Evolutionary conservation across 495 filamentous ascomycete species (phyloP), one percentile per base, ranked within the genome.

Genomic region (Penicillium parvum): DNA sequence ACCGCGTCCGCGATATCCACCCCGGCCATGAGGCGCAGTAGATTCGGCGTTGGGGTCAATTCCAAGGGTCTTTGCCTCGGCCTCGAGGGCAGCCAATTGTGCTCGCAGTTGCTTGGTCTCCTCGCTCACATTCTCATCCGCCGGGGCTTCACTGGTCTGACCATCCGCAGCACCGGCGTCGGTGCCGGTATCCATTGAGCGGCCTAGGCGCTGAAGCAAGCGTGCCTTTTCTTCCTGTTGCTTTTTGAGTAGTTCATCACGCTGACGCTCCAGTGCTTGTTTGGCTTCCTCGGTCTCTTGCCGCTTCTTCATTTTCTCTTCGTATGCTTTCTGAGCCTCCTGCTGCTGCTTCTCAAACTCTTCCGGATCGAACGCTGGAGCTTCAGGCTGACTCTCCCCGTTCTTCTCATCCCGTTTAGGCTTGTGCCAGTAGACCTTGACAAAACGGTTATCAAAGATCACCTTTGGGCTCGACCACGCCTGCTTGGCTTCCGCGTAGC

Each of bases 371-470:
- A 95, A 79, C 33, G 78, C 69, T 16, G 49, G 50, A 16, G 56
- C 29, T 19, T 57, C 57, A 10, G 55, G 49, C 33, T 47, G 60
- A 25, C 51, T 60, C 37, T 39, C 60, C 20, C 54, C 56, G 26
- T 64, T 66, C 27, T 48, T 57, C 14, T 73, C 66, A 4, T 65
- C 57, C 22, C 53, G 50, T 2, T 82, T 79, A 0, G 82, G 77
- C 50, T 86, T 91, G 61, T 86, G 77, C 92, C 92, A 98, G 55
- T 90, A 98, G 4, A 98, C 89, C 60, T 96, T 98, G 32, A 98
- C 92, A 53, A 98, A 98, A 14, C 92, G 77, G 50, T 98, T 98
- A 48, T 96, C 89, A 53, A 98, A 98, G 36, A 98, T 88, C 34
- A 88, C 86, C 57, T 94, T 95, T 0, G 92, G 92, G 28, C 88